Conservation (phyloP, 2,329 filamentous ascomycete species). For the Sporothrix inflata region DNA sequence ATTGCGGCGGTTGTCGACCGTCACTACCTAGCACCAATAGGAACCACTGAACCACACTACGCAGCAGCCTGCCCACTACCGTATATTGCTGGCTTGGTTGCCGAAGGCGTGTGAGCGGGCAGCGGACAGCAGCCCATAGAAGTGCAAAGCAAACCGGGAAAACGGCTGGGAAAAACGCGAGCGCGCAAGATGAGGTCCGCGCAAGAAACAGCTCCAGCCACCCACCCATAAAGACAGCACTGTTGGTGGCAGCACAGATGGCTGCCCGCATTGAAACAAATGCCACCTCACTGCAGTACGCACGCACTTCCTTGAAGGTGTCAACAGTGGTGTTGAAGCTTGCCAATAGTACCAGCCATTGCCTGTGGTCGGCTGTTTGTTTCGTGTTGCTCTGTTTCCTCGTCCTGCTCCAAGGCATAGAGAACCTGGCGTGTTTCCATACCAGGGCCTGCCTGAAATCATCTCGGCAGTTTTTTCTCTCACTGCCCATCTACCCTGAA, state of each 20-base stretch:
- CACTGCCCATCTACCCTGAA: not conserved
- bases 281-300: not conserved
- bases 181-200: not conserved
- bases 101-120: not conserved
- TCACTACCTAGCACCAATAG: not conserved
- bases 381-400: not conserved
- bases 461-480: not conserved
- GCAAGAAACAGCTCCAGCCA: not conserved
- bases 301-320: not conserved
- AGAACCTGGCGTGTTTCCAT: not conserved
- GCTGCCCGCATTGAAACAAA: not conserved
- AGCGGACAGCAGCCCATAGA: not conserved
- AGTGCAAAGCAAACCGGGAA: not conserved
- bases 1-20: not conserved
- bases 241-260: not conserved
- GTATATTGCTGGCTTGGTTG: not conserved
- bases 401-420: not conserved
- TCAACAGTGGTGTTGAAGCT: not conserved
- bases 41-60: too few relatives aligned
- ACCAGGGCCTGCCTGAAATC: not conserved
- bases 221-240: not conserved
- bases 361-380: not conserved
- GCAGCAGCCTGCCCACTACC: not conserved
- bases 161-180: not conserved
- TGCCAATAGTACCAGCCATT: not conserved